Base-by-base conservation (phyloP, 176 grass and related monocot genomes). In the Bothriochloa decipiens region DNA sequence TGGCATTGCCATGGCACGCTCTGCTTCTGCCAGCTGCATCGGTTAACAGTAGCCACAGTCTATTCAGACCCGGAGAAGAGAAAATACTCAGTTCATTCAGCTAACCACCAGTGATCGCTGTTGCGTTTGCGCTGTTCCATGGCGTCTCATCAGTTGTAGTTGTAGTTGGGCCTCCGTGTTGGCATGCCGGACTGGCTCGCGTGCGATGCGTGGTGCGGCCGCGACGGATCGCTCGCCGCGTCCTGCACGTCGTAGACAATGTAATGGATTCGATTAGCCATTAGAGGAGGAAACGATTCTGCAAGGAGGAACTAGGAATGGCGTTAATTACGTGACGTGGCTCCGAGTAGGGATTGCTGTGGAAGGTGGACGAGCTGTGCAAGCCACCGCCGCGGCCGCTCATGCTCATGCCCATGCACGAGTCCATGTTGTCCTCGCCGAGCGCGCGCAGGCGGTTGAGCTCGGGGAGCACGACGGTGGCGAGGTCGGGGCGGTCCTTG, bases 401-500 rank as follows among this genome's bases (percentile, higher is more conserved):
- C 68, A 87, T 6, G 67, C 11, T 22, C 68, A 87, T 6, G 67
- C 29, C 25, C 74, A 32, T 50, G 91, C 77, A 85, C 27, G 64
- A 76, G 41, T 77, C 72, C 85, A 94, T 83, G 79, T 75, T 89
- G 7, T 90, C 91, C 80, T 98, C 95, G 25, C 68, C 95, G 18
- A 95, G 84, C 11, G 65, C 45, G 41, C 90, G 86, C 63, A 95
- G 81, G 11, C 83, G 75, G 74, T 93, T 76, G 22, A 98, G 86
- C 78, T 88, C 90, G 5, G 95, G 92, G 49, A 98, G 82, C 68
- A 98, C 92, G 43, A 70, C 84, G 11, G 85, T 91, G 55, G 87
- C 90, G 33, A 98, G 92, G 68, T 98, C 95, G 0, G 95, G 95
- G 6, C 91, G 78, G 66, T 97, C 95, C 82, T 91, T 97, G 58